Conservation (phyloP, 1,139 yeast species). For the Suhomyces anneliseae region DNA sequence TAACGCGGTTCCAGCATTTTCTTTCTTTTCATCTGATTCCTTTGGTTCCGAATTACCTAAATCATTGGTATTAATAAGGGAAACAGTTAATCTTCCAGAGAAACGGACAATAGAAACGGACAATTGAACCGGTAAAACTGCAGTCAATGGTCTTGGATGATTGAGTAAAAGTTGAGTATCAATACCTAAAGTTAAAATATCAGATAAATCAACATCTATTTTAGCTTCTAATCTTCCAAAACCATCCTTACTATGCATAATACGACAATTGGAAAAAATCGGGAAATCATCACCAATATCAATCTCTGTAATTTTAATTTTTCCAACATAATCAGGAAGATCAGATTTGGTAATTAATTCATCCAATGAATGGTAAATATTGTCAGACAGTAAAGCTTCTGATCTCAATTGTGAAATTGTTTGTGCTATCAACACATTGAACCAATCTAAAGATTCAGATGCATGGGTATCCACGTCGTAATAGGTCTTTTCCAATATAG, state of each 20-base stretch:
- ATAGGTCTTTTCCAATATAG: constrained; percentile 84
- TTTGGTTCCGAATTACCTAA: constrained; percentile 22
- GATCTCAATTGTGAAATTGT: constrained; percentile 81
- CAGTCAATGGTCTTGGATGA: constrained; percentile 82
- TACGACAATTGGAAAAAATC: constrained; percentile 88
- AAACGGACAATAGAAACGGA: constrained; percentile 88
- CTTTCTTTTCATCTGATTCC: constrained; percentile 12
- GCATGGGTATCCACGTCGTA: constrained; percentile 86
- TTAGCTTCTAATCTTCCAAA: constrained; percentile 76
- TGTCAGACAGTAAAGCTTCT: constrained; percentile 83
- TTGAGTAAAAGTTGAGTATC: constrained; percentile 81
- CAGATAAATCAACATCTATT: constrained; percentile 90
- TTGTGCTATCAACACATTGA: constrained; percentile 90
- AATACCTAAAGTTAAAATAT: constrained; percentile 84
- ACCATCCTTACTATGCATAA: constrained; percentile 54
- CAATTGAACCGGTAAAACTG: constrained; percentile 78
- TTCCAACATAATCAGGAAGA: constrained; percentile 79
- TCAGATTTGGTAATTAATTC: constrained; percentile 50
- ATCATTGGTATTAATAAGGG: constrained; percentile 58
- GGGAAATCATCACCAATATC: constrained; percentile 97
- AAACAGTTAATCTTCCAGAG: constrained; percentile 87
- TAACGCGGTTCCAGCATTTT: constrained; percentile 58
- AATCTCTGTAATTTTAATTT: constrained; percentile 77
- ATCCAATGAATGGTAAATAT: constrained; percentile 75
- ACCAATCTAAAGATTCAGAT: constrained; percentile 95